phyloP scores from a whole-genome alignment of 1,139 yeast species.

The Taphrina wiesneri region DNA sequence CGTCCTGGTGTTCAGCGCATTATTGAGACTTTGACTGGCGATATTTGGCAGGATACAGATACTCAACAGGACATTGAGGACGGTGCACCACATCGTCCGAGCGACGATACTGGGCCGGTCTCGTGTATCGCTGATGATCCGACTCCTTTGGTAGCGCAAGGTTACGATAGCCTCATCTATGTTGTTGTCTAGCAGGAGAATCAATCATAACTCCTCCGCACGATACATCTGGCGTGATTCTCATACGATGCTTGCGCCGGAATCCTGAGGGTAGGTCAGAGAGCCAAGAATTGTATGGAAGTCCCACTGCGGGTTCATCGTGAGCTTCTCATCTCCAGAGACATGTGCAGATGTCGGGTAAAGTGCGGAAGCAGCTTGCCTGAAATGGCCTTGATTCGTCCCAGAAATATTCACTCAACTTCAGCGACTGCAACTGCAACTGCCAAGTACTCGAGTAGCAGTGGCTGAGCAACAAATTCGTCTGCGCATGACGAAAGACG shows the following conservation, averaged over 20 bases:
- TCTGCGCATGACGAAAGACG: too few relatives aligned
- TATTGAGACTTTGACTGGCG: neutral
- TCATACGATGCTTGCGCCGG: neutral
- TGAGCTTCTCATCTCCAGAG: neutral
- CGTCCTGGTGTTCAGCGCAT: neutral
- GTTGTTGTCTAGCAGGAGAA: too few relatives aligned
- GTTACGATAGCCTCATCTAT: neutral
- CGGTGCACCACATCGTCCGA: constrained; percentile 5
- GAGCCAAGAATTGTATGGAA: neutral
- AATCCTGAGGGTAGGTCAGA: neutral
- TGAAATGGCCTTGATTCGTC: neutral
- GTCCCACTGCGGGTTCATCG: neutral
- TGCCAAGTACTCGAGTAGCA: too few relatives aligned
- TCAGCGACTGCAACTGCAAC: too few relatives aligned
- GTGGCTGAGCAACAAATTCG: too few relatives aligned
- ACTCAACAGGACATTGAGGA: neutral
- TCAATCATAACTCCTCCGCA: too few relatives aligned
- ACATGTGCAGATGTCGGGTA: neutral
- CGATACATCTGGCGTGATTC: neutral
- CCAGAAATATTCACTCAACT: too few relatives aligned
- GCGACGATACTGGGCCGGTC: neutral
- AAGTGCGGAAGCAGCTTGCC: neutral
- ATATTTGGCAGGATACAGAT: neutral
- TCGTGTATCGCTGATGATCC: too few relatives aligned
- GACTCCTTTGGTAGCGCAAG: neutral